Conservation (phyloP, 345 rosid species). For the Bruguiera parviflora region DNA sequence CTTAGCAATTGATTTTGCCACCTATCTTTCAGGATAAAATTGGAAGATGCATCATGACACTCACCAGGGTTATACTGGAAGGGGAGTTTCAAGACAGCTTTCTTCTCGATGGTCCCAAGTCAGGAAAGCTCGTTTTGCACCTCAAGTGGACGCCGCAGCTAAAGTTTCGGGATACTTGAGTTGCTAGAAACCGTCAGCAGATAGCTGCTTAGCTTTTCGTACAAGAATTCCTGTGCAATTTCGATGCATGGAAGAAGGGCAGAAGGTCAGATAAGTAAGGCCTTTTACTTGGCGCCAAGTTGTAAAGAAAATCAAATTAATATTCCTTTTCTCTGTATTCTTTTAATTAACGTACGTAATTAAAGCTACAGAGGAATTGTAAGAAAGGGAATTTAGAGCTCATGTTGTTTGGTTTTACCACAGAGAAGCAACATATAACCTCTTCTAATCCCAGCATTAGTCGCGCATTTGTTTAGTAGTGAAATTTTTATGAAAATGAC, state of each 20-base stretch:
- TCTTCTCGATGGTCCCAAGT: constrained; percentile 53
- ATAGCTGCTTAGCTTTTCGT: not conserved
- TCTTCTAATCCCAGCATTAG: too few species aligned
- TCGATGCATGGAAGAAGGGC: not conserved
- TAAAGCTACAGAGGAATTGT: not conserved
- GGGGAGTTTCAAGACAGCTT: constrained; percentile 65
- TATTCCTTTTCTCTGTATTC: too few species aligned
- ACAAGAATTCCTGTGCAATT: not conserved
- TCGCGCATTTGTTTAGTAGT: too few species aligned
- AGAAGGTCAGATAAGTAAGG: not conserved
- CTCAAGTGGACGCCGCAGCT: constrained; percentile 79
- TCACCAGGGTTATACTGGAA: constrained; percentile 72
- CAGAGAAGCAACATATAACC: too few species aligned
- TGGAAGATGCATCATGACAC: constrained; percentile 80
- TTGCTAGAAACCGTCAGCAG: not conserved
- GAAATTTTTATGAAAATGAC: too few species aligned
- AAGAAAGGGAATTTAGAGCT: too few species aligned
- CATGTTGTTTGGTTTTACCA: too few species aligned
- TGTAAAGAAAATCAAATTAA: not conserved
- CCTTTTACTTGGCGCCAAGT: not conserved
- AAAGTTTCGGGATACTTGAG: constrained; percentile 47
- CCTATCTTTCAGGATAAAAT: constrained; percentile 55
- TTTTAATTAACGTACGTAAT: not conserved
- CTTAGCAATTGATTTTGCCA: too few species aligned
- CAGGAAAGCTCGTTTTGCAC: constrained; percentile 62